phyloP scores from a whole-genome alignment of 73 alveolate genomes.

The Tetrahymena borealis region DNA sequence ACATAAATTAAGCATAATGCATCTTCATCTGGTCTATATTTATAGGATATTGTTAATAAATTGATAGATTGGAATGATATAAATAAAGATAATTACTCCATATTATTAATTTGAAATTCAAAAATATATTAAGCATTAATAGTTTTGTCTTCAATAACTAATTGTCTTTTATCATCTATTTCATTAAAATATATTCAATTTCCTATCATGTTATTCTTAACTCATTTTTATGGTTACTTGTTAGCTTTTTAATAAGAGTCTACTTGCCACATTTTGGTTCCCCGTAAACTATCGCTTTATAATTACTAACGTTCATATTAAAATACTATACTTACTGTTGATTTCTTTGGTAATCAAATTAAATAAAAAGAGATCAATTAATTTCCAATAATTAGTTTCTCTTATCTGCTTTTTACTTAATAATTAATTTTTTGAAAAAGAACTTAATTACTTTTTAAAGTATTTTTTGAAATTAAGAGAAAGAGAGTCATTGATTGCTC shows the following conservation, averaged over 20 bases:
- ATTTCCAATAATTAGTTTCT: background rate
- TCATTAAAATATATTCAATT: background rate
- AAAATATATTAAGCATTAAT: background rate
- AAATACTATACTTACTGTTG: too few relatives aligned
- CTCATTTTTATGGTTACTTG: too few relatives aligned
- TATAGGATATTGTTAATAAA: background rate
- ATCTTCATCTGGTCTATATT: background rate
- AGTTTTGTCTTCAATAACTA: background rate
- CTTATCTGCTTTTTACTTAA: background rate
- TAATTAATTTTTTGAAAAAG: background rate
- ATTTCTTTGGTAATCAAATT: too few relatives aligned
- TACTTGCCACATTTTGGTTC: background rate
- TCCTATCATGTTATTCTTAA: too few relatives aligned
- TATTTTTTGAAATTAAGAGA: background rate
- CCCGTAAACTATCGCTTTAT: background rate
- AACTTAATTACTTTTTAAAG: background rate
- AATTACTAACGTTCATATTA: background rate
- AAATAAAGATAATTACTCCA: background rate
- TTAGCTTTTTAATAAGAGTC: background rate
- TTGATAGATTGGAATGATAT: background rate
- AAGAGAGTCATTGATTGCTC: background rate
- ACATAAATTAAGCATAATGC: background rate
- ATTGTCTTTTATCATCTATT: background rate
- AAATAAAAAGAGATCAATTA: too few relatives aligned
- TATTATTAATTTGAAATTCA: background rate